These are phyloP conservation scores for Claviceps sp. DNA, from an alignment of 2,329 filamentous ascomycete species.

Conservation along the genomic window DNA sequence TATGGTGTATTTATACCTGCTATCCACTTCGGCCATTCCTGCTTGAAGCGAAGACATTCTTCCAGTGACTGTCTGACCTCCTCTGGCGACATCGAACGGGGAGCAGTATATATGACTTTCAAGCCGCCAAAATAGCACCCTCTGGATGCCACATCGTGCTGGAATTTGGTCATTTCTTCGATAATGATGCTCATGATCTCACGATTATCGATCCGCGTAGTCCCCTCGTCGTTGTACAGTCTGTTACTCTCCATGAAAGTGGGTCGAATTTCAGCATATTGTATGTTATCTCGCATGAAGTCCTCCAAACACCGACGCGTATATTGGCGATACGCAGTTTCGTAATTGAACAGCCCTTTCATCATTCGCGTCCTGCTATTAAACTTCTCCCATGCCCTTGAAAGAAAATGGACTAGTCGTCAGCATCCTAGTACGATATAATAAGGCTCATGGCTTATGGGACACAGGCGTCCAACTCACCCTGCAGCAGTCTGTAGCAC, in stretches of 20 bases:
- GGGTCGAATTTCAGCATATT: conserved; percentile 58
- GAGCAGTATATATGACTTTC: conserved; percentile 61
- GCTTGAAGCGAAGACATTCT: conserved; percentile 50
- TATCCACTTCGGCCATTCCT: conserved; percentile 41
- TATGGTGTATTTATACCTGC: conserved; percentile 33
- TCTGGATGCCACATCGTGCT: conserved; percentile 15
- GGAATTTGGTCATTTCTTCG: conserved; percentile 37
- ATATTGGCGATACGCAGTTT: conserved; percentile 47
- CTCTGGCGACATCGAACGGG: conserved; percentile 39
- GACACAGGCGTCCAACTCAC: conserved; percentile 23
- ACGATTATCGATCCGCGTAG: conserved; percentile 34
- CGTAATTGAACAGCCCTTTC: conserved; percentile 59
- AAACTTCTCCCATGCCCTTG: conserved; percentile 47
- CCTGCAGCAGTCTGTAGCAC: conserved; percentile 35
- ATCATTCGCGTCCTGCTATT: conserved; percentile 57
- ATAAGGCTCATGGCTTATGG: not conserved
- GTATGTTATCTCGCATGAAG: conserved; percentile 51
- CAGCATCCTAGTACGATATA: not conserved
- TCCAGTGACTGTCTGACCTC: conserved; percentile 38
- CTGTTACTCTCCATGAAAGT: conserved; percentile 54
- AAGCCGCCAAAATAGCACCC: conserved; percentile 43
- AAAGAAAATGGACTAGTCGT: not conserved
- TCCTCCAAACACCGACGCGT: conserved; percentile 45
- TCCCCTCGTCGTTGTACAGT: conserved; percentile 45
- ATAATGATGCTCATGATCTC: conserved; percentile 49